Evolutionary conservation across 75 land plant species (phyloP), one percentile per base, ranked within the genome.

Genomic region (Gnetum montanum): DNA sequence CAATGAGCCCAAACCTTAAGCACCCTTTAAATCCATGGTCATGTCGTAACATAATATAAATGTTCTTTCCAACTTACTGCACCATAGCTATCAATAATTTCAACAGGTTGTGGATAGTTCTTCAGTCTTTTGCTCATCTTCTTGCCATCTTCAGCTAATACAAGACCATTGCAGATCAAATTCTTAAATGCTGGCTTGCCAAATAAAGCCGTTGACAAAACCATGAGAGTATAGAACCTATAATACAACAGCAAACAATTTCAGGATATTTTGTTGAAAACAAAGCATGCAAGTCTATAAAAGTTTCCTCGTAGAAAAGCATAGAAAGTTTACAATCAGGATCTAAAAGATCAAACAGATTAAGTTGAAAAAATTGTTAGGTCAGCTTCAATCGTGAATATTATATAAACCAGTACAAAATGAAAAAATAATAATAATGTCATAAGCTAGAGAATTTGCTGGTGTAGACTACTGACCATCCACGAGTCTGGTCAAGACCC

Each of bases 401-500:
- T n/a, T n/a, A n/a, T n/a, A n/a, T n/a, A n/a, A n/a, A n/a, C n/a
- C n/a, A n/a, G n/a, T n/a, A n/a, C n/a, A n/a, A n/a, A n/a, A n/a
- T n/a, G n/a, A n/a, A n/a, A n/a, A n/a, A n/a, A n/a, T n/a, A n/a
- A n/a, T n/a, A n/a, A n/a, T n/a, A n/a, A n/a, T n/a, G n/a, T n/a
- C n/a, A n/a, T n/a, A n/a, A n/a, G n/a, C n/a, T n/a, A n/a, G n/a
- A n/a, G n/a, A n/a, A n/a, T n/a, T n/a, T n/a, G n/a, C n/a, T n/a
- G n/a, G n/a, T n/a, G n/a, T n/a, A n/a, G n/a, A n/a, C n/a, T 36
- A 43, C 78, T 11, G 62, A 91, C 97, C 97, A 95, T 74, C 99
- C 99, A 70, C 99, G 99, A 46, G 99, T 95, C 69, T 95, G 99
- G 66, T 95, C 99, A 35, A 95, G 85, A n/a, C 99, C 99, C 59